A percentile compares a stretch with the other conserved stretches of the same genome.
phyloP scores from a whole-genome alignment of 2,329 filamentous ascomycete genomes.

The Cercospora beticola region DNA sequence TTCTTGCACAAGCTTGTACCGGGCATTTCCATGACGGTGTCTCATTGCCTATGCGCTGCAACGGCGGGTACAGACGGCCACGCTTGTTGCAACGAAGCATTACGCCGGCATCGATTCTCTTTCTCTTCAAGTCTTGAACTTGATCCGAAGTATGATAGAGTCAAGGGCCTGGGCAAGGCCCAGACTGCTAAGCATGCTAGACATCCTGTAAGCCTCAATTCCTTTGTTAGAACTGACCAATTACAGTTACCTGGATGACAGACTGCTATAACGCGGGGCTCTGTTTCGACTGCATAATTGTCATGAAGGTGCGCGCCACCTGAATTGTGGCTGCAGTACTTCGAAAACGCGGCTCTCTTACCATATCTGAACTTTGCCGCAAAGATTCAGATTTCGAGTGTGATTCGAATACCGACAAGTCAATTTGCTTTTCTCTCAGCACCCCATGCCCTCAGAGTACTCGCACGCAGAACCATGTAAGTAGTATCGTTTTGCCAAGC shows the following conservation, averaged over 20 bases:
- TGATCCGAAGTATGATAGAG: not conserved
- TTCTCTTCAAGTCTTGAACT: not conserved
- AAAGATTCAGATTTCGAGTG: not conserved
- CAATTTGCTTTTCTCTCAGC: not conserved
- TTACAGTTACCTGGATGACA: not conserved
- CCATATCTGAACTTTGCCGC: slow-evolving; percentile 3
- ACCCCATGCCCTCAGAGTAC: not conserved
- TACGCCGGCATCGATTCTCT: not conserved
- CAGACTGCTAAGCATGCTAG: slow-evolving; percentile 4
- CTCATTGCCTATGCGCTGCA: not conserved
- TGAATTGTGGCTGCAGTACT: not conserved
- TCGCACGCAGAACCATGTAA: not conserved
- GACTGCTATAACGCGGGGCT: not conserved
- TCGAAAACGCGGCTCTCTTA: not conserved
- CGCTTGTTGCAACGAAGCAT: not conserved
- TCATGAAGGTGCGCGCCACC: not conserved
- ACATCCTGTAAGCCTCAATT: not conserved
- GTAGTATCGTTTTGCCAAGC: not conserved
- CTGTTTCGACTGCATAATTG: not conserved
- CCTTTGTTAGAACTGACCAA: not conserved
- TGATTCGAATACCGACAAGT: not conserved
- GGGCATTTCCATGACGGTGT: not conserved
- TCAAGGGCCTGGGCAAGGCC: not conserved
- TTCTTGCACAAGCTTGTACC: not conserved
- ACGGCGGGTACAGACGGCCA: not conserved